These are phyloP conservation scores for Neopestalotiopsis sp. DNA, from an alignment of 2,329 filamentous ascomycete genomes.

Conservation along the genomic window DNA sequence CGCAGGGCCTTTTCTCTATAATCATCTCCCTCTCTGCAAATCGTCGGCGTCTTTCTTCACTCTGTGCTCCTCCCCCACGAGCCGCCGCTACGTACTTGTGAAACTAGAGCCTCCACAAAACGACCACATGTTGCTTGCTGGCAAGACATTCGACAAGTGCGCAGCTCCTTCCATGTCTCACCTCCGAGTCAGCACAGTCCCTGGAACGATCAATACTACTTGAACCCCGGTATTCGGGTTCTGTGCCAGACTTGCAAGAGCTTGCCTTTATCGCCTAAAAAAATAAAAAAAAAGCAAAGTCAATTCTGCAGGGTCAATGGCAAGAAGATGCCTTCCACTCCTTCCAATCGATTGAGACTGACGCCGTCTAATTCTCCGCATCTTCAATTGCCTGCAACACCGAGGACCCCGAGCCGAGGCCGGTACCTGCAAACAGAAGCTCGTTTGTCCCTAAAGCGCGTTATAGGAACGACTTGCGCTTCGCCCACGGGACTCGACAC, in stretches of 20 bases:
- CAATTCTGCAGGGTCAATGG: constrained; percentile 49
- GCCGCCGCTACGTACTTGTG: not conserved
- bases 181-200: not conserved
- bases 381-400: constrained; percentile 54
- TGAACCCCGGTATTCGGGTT: not conserved
- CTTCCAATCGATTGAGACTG: constrained; percentile 66
- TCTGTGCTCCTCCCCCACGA: not conserved
- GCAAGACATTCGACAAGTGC: not conserved
- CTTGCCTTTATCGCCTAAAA: not conserved
- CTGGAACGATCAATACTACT: constrained; percentile 6
- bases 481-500: constrained; percentile 87
- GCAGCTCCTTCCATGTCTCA: not conserved
- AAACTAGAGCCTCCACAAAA: not conserved
- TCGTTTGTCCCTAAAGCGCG: constrained; percentile 76
- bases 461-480: constrained; percentile 88
- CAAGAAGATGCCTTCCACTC: constrained; percentile 63
- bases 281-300: not conserved
- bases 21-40: too few species aligned
- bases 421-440: constrained; percentile 52
- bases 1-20: not conserved
- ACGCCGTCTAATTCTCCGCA: constrained; percentile 81
- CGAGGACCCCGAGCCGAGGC: constrained; percentile 65
- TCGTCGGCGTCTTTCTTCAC: not conserved
- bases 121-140: not conserved
- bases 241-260: not conserved